Evolutionary conservation across 208 protist genomes (phyloP).

Genomic region (Strigomonas galati): DNA sequence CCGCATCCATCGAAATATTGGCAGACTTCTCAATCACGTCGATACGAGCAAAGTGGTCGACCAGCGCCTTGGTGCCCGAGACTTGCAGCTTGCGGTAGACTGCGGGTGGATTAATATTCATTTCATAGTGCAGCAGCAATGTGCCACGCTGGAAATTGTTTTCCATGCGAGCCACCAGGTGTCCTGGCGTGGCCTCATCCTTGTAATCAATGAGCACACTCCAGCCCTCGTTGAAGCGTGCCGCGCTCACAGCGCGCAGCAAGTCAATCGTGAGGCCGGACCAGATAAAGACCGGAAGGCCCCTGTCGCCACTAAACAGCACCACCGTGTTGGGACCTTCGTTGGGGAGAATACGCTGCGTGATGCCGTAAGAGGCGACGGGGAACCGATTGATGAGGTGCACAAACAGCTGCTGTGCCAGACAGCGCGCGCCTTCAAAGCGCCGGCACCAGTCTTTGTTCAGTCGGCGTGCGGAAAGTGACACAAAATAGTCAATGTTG

Average conservation of each 20-base stretch:
- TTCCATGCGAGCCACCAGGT: constrained; percentile 60
- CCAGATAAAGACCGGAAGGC: constrained; percentile 32
- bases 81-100: constrained; percentile 72
- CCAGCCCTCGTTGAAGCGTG: constrained; percentile 83
- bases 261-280: constrained; percentile 21
- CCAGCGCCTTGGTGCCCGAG: constrained; percentile 59
- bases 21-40: constrained; percentile 19
- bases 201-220: constrained; percentile 75
- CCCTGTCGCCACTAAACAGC: constrained; percentile 48
- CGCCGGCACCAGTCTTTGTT: constrained; percentile 81
- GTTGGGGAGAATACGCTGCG: constrained; percentile 8
- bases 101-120: constrained; percentile 59
- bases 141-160: constrained; percentile 62
- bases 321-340: constrained; percentile 24
- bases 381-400: constrained; percentile 80
- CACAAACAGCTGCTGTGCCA: constrained; percentile 87
- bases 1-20: constrained; percentile 15
- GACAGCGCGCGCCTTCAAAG: constrained; percentile 77
- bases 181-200: constrained; percentile 30
- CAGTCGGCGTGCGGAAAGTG: constrained; percentile 45
- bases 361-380: constrained; percentile 38
- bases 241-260: constrained; percentile 51
- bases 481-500: constrained; percentile 80
- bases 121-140: constrained; percentile 74
- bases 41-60: constrained; percentile 59